phyloP scores from a whole-genome alignment of 75 land plant species.

The Pinus albicaulis region DNA sequence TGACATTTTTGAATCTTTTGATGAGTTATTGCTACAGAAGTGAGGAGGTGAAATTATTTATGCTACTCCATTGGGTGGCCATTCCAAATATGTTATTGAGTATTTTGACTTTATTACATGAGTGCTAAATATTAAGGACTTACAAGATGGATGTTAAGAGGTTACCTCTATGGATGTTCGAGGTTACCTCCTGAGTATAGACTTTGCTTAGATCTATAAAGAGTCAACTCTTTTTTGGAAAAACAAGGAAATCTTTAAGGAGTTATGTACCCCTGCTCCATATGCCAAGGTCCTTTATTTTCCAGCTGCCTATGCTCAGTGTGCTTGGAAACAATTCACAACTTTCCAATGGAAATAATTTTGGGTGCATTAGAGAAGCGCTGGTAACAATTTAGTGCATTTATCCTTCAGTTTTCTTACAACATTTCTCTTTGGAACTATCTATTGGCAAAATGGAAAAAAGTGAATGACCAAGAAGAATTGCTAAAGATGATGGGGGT shows the following conservation, averaged over 20 bases:
- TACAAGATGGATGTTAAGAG: constrained; percentile 39
- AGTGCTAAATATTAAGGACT: constrained; percentile 26
- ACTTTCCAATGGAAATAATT: constrained; percentile 31
- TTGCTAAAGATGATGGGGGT: constrained; percentile 49
- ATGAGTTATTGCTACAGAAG: constrained; percentile 73
- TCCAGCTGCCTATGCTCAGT: constrained; percentile 25
- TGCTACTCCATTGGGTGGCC: constrained; percentile 46
- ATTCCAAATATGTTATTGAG: constrained; percentile 50
- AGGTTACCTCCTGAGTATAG: constrained; percentile 4
- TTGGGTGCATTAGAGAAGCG: constrained; percentile 30
- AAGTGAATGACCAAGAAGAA: constrained; percentile 29
- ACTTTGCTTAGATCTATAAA: no score
- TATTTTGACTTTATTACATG: constrained; percentile 46
- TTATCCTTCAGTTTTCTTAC: constrained; percentile 15
- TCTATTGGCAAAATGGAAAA: constrained; percentile 25
- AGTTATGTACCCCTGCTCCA: constrained; percentile 20
- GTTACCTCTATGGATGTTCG: constrained; percentile 16
- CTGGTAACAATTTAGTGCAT: constrained; percentile 23
- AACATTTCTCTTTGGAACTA: no score
- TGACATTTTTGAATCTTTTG: constrained; percentile 28
- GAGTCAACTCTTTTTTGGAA: constrained; percentile 15
- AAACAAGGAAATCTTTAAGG: constrained; percentile 11
- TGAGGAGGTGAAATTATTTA: constrained; percentile 61
- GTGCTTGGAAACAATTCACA: constrained; percentile 11
- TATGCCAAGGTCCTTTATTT: constrained; percentile 26